These are phyloP conservation scores for Candida nonsorbophila DNA, from an alignment of 805 yeast species.

Conservation along the genomic window DNA sequence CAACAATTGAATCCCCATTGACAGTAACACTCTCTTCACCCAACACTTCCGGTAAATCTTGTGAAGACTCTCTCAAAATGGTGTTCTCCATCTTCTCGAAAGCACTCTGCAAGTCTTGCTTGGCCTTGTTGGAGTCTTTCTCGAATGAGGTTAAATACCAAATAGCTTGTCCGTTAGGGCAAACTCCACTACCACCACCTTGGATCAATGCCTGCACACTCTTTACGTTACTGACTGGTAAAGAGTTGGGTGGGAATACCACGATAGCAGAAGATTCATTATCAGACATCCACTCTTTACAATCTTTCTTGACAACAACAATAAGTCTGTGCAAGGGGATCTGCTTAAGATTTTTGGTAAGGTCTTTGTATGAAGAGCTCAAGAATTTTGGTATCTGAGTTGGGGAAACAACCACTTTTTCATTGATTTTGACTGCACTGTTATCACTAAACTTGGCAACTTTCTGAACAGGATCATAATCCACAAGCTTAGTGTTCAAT, in stretches of 20 bases:
- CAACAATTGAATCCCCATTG: constrained; percentile 55
- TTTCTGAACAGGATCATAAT: constrained; percentile 62
- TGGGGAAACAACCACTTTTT: constrained; percentile 74
- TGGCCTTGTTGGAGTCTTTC: constrained; percentile 57
- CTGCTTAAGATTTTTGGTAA: constrained; percentile 35
- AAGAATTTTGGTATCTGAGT: constrained; percentile 48
- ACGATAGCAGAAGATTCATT: constrained; percentile 82
- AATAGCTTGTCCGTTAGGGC: constrained; percentile 79
- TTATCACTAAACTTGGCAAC: constrained; percentile 75
- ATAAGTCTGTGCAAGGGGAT: constrained; percentile 69
- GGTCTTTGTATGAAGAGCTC: constrained; percentile 34
- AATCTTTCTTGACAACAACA: constrained; percentile 78
- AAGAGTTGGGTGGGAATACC: constrained; percentile 84
- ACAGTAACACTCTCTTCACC: constrained; percentile 46
- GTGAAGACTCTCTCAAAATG: constrained; percentile 69
- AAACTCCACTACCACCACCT: constrained; percentile 83
- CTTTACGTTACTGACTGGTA: constrained; percentile 56
- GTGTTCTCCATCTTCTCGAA: constrained; percentile 73
- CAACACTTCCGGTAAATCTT: constrained; percentile 44
- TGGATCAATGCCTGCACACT: constrained; percentile 85
- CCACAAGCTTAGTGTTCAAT: constrained; percentile 59
- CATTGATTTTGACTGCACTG: constrained; percentile 65
- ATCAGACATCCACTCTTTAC: constrained; percentile 88
- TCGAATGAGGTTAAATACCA: constrained; percentile 88
- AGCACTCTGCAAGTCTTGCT: constrained; percentile 76